phyloP scores from a whole-genome alignment of 2,329 filamentous ascomycete genomes.

The Laburnicola sp. region DNA sequence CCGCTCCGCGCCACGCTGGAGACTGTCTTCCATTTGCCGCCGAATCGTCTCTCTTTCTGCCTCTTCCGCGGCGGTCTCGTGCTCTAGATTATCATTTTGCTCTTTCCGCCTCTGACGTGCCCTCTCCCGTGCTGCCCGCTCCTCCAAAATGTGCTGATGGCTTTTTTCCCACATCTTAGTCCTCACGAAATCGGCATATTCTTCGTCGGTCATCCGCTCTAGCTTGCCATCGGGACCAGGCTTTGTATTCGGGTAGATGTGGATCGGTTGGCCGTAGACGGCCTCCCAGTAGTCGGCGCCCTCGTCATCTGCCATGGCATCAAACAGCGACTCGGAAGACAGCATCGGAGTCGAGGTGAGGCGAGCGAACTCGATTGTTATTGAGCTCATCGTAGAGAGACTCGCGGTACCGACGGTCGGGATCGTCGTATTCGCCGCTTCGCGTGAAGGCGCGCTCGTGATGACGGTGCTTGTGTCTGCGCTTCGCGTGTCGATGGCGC shows the following conservation, averaged over 20 bases:
- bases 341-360: slow-evolving; percentile 58
- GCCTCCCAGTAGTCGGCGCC: slow-evolving; percentile 93
- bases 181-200: slow-evolving; percentile 85
- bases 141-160: slow-evolving; percentile 79
- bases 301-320: slow-evolving; percentile 95
- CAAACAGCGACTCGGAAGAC: slow-evolving; percentile 95
- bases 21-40: slow-evolving; percentile 68
- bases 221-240: slow-evolving; percentile 60
- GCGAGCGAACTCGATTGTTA: no score
- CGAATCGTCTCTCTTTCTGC: slow-evolving; percentile 55
- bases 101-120: slow-evolving; percentile 52
- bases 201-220: slow-evolving; percentile 87
- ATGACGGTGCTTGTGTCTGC: slow-evolving; percentile 18
- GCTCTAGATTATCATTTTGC: slow-evolving; percentile 41
- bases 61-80: slow-evolving; percentile 48
- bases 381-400: no score
- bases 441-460: slow-evolving; percentile 29
- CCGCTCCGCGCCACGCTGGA: slow-evolving; percentile 68
- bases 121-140: slow-evolving; percentile 64
- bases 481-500: slow-evolving; percentile 20
- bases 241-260: slow-evolving; percentile 68
- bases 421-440: slow-evolving; percentile 39
- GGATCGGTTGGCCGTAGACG: slow-evolving; percentile 95
- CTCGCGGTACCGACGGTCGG: slow-evolving; percentile 32
- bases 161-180: slow-evolving; percentile 95